phyloP scores from a whole-genome alignment of 306 rosid genomes.

The Comarum palustre region DNA sequence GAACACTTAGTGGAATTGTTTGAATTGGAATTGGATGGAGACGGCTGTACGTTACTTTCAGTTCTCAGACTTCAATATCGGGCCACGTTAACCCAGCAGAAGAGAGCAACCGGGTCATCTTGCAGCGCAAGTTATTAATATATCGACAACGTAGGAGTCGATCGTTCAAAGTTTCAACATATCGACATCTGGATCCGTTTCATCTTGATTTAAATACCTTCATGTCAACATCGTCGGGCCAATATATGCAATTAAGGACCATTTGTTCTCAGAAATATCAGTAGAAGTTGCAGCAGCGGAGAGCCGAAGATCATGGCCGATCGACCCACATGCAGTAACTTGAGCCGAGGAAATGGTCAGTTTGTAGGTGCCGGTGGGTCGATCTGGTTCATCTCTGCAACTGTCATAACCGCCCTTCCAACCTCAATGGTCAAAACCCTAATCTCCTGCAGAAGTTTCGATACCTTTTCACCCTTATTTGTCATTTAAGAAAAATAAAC shows the following conservation, averaged over 20 bases:
- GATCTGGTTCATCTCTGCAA: neutral
- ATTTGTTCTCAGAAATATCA: neutral
- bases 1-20: neutral
- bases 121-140: neutral
- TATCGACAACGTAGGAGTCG: neutral
- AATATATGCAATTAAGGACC: neutral
- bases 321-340: neutral
- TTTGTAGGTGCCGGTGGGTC: neutral
- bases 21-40: neutral
- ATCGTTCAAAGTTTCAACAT: neutral
- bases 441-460: neutral
- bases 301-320: neutral
- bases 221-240: neutral
- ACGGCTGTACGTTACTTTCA: neutral
- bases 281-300: neutral
- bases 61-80: neutral
- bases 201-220: neutral
- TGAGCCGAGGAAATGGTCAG: neutral
- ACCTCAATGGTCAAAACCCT: neutral
- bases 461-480: neutral
- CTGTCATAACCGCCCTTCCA: constrained; percentile 4
- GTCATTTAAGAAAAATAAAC: neutral
- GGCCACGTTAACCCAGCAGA: neutral
- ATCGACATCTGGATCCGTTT: neutral
- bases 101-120: neutral